A percentile compares a stretch with the other conserved stretches of the same genome.
Conservation (phyloP, 495 filamentous ascomycete species). For the Penicillium manginii region DNA sequence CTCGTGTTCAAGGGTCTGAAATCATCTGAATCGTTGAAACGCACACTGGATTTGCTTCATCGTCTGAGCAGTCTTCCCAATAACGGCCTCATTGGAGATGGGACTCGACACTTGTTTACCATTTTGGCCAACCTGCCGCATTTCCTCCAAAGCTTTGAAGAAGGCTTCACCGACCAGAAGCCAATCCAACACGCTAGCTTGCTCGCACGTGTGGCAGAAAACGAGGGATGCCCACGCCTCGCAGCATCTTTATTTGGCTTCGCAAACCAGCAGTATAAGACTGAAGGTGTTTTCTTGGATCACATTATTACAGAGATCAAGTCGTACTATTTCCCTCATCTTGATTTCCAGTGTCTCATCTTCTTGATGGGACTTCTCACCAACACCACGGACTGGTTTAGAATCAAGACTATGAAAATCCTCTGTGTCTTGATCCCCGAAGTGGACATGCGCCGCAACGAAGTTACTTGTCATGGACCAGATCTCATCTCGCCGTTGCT, state of each 20-base stretch:
- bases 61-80: constrained; percentile 78
- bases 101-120: constrained; percentile 79
- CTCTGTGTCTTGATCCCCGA: constrained; percentile 84
- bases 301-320: constrained; percentile 77
- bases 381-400: constrained; percentile 86
- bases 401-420: constrained; percentile 87
- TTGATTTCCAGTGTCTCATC: constrained; percentile 81
- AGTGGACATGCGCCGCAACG: constrained; percentile 89
- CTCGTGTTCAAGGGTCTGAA: constrained; percentile 89
- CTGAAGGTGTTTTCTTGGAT: constrained; percentile 74
- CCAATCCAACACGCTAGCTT: constrained; percentile 66
- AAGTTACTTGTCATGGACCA: constrained; percentile 88
- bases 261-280: constrained; percentile 67
- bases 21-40: constrained; percentile 78
- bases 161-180: constrained; percentile 54
- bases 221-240: constrained; percentile 55
- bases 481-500: constrained; percentile 94
- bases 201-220: constrained; percentile 72
- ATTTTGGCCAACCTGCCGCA: constrained; percentile 87
- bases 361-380: constrained; percentile 92
- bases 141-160: constrained; percentile 80
- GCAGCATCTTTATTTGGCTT: constrained; percentile 67
- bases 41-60: constrained; percentile 77
- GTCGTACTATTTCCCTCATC: constrained; percentile 77
- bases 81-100: constrained; percentile 78